Evolutionary conservation across 495 filamentous ascomycete species (phyloP).

Genomic region (Podospora pseudoanserina): DNA sequence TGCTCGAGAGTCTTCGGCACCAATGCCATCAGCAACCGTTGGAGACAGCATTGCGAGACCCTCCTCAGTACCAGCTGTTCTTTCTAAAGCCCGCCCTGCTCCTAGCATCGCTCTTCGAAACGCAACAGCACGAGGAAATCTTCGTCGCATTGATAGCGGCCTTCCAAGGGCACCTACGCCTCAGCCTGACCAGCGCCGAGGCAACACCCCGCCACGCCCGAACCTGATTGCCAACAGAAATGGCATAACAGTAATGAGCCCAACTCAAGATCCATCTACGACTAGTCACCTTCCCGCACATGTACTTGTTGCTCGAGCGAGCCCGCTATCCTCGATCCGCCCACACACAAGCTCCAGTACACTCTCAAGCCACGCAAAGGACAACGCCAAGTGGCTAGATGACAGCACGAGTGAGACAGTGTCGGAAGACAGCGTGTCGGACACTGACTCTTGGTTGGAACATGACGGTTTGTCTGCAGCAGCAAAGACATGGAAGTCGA

Average conservation of each 20-base stretch:
- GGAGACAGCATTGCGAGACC: neutral
- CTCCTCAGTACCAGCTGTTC: neutral
- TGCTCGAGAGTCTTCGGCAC: neutral
- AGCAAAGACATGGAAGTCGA: constrained; percentile 13
- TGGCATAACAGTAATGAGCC: neutral
- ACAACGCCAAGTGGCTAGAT: constrained; percentile 7
- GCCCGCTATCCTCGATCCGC: constrained; percentile 8
- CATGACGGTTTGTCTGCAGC: constrained; percentile 8
- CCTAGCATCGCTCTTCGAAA: neutral
- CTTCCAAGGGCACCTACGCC: neutral
- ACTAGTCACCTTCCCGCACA: neutral
- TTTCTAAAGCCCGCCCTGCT: neutral
- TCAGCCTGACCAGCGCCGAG: neutral
- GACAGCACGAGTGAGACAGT: constrained; percentile 23
- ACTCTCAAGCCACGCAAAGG: constrained; percentile 12
- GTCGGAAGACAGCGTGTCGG: constrained; percentile 29
- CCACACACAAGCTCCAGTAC: constrained; percentile 27
- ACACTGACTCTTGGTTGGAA: constrained; percentile 24
- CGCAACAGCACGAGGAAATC: neutral
- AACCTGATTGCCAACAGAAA: neutral
- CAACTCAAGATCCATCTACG: neutral
- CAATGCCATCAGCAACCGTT: neutral
- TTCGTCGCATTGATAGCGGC: neutral
- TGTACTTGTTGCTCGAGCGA: neutral
- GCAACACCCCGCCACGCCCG: neutral